Evolutionary conservation across 2,329 filamentous ascomycete genomes (phyloP), one percentile per base, ranked within the genome.

Genomic region (Epichloe gansuensis): DNA sequence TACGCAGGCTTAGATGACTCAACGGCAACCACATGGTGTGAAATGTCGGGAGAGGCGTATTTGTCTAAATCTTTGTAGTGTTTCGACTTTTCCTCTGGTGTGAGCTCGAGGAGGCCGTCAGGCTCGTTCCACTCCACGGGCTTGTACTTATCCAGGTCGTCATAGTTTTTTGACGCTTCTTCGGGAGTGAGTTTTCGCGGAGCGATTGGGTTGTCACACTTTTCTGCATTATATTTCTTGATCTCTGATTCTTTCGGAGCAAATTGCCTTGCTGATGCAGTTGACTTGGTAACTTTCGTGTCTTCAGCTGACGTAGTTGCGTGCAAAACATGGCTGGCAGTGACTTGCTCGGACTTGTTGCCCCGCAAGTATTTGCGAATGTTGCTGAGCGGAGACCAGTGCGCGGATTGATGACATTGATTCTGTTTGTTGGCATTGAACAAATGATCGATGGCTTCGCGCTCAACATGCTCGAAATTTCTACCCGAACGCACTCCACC

Each of bases 221-320:
- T 59, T 23, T 60, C 53, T 6, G 64, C 55, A 0, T 62, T 61
- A 54, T 70, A 68, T 23, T 66, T 59, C 47, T 61, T 51, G 9
- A 71, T 60, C 51, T 71, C 67, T 0, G 47, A 35, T 36, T 31
- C 11, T 35, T 44, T 44, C 13, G 39, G 23, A 23, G 49, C 5
- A 21, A 72, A 55, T 81, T 81, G 15, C 77, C 80, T 53, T 25
- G 49, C 53, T 25, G 49, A 41, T 9, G 12, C 11, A 52, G 82
- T 78, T 43, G 82, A 54, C 17, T 51, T 49, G n/a, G 27, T n/a
- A 21, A 11, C 15, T 15, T 11, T 17, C 56, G 52, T 9, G 49
- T 15, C 52, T n/a, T 57, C 51, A 2, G 51, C 50, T 2, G 56
- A 49, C 5, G 58, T 54, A 11, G 64, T 62, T 27, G 61, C 61